Conservation (phyloP, 2,329 filamentous ascomycete species). For the Akanthomyces lecanii region DNA sequence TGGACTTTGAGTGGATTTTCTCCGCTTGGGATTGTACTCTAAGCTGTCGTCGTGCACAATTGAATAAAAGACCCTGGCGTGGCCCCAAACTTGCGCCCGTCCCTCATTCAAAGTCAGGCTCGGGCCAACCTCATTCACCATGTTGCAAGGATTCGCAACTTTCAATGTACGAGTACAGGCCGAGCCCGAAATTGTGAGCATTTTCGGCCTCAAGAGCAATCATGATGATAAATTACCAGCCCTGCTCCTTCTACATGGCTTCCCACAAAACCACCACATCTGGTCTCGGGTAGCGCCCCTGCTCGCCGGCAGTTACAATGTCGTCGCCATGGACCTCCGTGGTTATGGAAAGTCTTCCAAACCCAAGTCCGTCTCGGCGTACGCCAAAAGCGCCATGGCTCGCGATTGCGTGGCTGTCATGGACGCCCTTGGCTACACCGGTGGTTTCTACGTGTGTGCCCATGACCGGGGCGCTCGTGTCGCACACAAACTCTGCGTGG, state of each 20-base stretch:
- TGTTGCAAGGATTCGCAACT: conserved; percentile 37
- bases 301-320: conserved; percentile 36
- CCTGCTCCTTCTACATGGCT: conserved; percentile 49
- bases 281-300: conserved; percentile 44
- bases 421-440: conserved; percentile 34
- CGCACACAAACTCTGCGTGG: conserved; percentile 50
- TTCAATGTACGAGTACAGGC: conserved; percentile 36
- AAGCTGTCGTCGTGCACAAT: too few relatives aligned
- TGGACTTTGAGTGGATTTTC: too few relatives aligned
- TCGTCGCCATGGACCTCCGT: conserved; percentile 46
- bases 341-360: conserved; percentile 50
- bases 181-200: conserved; percentile 33
- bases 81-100: too few relatives aligned
- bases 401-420: conserved; percentile 44
- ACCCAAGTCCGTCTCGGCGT: conserved; percentile 31
- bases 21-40: too few relatives aligned
- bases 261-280: conserved; percentile 48
- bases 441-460: conserved; percentile 45
- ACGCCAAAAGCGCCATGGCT: conserved; percentile 48
- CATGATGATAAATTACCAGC: conserved; percentile 29
- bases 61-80: too few relatives aligned
- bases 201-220: conserved; percentile 39
- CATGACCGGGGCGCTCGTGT: conserved; percentile 56
- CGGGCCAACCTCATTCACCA: conserved; percentile 19
- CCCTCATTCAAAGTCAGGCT: too few relatives aligned